phyloP scores from a whole-genome alignment of 805 yeast species.

The Candida railenensis region DNA sequence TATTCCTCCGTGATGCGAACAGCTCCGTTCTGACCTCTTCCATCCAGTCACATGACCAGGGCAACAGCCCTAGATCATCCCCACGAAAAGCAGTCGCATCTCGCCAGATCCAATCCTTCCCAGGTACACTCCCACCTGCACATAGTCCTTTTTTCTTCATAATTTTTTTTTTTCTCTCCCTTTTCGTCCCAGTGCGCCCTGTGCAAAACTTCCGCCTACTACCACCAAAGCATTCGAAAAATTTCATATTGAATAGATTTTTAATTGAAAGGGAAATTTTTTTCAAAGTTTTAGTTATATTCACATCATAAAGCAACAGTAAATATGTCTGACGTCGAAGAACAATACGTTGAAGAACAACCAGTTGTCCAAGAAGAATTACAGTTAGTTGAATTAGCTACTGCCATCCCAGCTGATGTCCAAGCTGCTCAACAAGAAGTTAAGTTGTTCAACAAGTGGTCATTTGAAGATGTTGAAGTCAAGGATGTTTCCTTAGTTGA shows the following conservation, averaged over 20 bases:
- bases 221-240: not conserved
- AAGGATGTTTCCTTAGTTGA: slow-evolving; percentile 98
- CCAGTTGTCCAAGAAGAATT: slow-evolving; percentile 85
- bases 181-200: not conserved
- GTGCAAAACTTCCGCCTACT: not conserved
- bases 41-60: no score
- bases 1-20: no score
- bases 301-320: slow-evolving; percentile 9
- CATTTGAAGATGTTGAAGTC: slow-evolving; percentile 95
- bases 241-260: not conserved
- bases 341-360: slow-evolving; percentile 54
- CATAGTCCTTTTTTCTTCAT: not conserved
- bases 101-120: no score
- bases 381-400: slow-evolving; percentile 82
- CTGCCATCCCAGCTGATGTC: slow-evolving; percentile 95
- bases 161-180: not conserved
- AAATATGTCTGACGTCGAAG: slow-evolving; percentile 86
- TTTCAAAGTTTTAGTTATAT: slow-evolving; percentile 2
- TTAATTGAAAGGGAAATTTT: not conserved
- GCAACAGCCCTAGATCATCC: not conserved
- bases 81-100: not conserved
- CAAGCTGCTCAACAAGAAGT: slow-evolving; percentile 95
- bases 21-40: no score
- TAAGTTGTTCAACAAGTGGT: slow-evolving; percentile 99
- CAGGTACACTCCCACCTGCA: not conserved